Conservation (phyloP, 345 rosid species). For the Mallotus nudiflorus region DNA sequence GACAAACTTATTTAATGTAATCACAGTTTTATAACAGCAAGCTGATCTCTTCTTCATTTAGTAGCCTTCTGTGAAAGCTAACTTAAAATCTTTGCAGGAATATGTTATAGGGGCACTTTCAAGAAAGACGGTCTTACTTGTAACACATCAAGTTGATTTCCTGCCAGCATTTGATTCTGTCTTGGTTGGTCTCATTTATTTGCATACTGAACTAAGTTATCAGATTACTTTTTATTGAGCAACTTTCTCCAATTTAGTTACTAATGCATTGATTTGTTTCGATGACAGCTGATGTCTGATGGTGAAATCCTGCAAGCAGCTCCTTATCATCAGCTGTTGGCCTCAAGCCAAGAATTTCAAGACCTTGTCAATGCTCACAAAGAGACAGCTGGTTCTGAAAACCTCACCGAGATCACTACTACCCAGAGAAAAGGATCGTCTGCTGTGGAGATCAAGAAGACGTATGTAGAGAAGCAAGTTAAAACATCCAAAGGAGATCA, state of each 20-base stretch:
- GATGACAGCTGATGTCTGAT: conserved; percentile 76
- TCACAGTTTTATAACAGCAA: neutral
- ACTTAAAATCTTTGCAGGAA: conserved; percentile 56
- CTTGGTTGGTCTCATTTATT: conserved; percentile 52
- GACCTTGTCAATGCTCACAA: conserved; percentile 89
- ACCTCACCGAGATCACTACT: conserved; percentile 45
- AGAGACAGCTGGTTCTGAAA: conserved; percentile 88
- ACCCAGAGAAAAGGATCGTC: conserved; percentile 32
- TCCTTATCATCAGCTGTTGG: conserved; percentile 66
- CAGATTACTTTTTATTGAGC: neutral
- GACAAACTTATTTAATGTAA: conserved; percentile 80
- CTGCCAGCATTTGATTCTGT: conserved; percentile 85
- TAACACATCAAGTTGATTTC: conserved; percentile 98
- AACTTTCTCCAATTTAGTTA: neutral
- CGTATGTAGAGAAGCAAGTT: conserved; percentile 41
- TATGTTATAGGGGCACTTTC: conserved; percentile 77
- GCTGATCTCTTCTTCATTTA: neutral
- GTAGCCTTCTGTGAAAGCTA: conserved; percentile 21
- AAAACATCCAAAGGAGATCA: conserved; percentile 56
- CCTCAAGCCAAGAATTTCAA: conserved; percentile 67
- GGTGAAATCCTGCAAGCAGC: conserved; percentile 77
- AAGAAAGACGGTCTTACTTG: conserved; percentile 72
- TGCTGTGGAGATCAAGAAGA: conserved; percentile 57
- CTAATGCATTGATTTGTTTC: conserved; percentile 1
- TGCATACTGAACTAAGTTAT: too few species aligned